Evolutionary conservation across 1,139 yeast species (phyloP).

Genomic region (Pichia norvegensis): DNA sequence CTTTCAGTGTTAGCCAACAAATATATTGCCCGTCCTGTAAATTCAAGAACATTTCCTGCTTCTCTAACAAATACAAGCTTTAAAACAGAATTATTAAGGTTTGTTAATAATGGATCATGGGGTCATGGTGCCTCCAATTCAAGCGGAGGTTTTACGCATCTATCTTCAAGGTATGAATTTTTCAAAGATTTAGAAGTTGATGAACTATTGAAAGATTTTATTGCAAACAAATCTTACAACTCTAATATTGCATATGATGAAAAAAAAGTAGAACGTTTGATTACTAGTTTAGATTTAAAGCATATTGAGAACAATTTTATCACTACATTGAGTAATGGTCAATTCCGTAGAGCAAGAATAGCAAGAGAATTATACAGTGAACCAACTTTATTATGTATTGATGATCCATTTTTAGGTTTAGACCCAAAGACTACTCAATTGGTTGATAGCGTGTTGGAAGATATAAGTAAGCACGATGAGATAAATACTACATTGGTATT

Average conservation of each 20-base stretch:
- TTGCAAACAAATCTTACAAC: constrained; percentile 44
- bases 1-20: constrained; percentile 38
- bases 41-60: constrained; percentile 47
- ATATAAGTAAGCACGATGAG: constrained; percentile 21
- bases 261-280: constrained; percentile 17
- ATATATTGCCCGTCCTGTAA: constrained; percentile 45
- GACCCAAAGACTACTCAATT: constrained; percentile 65
- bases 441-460: constrained; percentile 46
- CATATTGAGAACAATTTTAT: constrained; percentile 67
- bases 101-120: constrained; percentile 46
- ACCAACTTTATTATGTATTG: constrained; percentile 65
- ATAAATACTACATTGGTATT: constrained; percentile 42
- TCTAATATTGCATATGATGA: constrained; percentile 30
- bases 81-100: constrained; percentile 49
- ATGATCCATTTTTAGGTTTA: constrained; percentile 87
- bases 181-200: constrained; percentile 74
- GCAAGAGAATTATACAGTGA: constrained; percentile 62
- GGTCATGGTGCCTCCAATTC: constrained; percentile 29
- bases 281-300: constrained; percentile 41
- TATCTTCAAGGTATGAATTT: constrained; percentile 84
- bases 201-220: constrained; percentile 58
- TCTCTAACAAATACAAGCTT: constrained; percentile 32
- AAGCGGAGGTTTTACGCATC: constrained; percentile 43
- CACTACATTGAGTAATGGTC: constrained; percentile 88
- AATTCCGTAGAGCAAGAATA: constrained; percentile 79